These are phyloP conservation scores for Yarrowia porcina DNA, from an alignment of 805 yeast species.

Conservation along the genomic window DNA sequence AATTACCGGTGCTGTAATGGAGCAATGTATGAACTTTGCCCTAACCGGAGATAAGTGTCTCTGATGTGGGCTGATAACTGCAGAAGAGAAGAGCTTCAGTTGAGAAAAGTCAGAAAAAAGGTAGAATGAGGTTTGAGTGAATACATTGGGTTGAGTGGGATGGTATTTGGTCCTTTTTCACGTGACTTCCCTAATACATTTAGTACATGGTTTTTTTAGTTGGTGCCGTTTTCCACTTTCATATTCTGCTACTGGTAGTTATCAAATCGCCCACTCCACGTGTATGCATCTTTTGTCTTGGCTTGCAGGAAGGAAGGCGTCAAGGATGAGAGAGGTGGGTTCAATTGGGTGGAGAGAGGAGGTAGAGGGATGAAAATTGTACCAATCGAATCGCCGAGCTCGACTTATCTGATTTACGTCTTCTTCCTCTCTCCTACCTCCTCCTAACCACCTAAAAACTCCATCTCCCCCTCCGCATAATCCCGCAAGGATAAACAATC, in stretches of 20 bases:
- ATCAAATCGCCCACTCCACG: slow-evolving; percentile 5
- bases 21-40: no score
- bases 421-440: background rate
- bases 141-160: no score
- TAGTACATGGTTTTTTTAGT: no score
- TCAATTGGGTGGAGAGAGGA: background rate
- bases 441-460: background rate
- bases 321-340: background rate
- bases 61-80: no score
- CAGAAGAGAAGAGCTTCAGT: no score
- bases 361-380: background rate
- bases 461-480: background rate
- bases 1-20: no score
- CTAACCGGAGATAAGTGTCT: no score
- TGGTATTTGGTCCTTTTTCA: no score
- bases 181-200: no score
- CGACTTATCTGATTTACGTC: background rate
- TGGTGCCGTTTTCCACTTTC: no score
- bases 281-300: background rate
- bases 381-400: background rate
- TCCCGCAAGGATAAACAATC: slow-evolving; percentile 4
- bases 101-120: no score
- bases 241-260: background rate
- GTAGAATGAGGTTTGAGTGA: no score
- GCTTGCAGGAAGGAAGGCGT: background rate